phyloP scores from a whole-genome alignment of 1,284 basidiomycete species.

The Fomitopsis schrenkii region DNA sequence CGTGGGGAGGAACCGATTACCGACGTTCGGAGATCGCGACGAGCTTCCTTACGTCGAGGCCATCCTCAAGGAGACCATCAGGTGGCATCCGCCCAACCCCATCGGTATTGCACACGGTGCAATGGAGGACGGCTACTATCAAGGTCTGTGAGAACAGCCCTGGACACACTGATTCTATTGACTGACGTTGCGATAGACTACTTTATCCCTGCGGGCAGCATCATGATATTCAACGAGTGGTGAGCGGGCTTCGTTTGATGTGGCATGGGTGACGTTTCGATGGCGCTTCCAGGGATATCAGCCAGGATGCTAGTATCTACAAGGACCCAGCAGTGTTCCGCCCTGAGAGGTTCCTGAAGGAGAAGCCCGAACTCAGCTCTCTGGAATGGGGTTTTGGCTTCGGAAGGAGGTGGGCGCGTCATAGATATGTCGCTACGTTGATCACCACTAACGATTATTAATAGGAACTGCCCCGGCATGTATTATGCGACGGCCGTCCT shows the following conservation, averaged over 20 bases:
- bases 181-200: neutral
- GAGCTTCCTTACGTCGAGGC: conserved; percentile 27
- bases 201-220: neutral
- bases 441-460: neutral
- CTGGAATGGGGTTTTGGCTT: neutral
- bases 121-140: conserved; percentile 9
- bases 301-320: neutral
- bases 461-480: neutral
- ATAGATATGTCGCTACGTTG: neutral
- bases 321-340: neutral
- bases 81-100: conserved; percentile 22
- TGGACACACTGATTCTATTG: too few relatives aligned
- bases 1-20: conserved; percentile 23
- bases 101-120: conserved; percentile 7
- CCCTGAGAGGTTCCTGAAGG: neutral
- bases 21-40: conserved; percentile 23
- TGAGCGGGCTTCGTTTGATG: neutral
- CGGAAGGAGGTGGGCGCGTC: neutral
- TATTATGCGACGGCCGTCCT: neutral
- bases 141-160: neutral
- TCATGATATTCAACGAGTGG: neutral
- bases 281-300: neutral
- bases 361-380: neutral
- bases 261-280: neutral
- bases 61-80: conserved; percentile 27